Conservation (phyloP, 179 eudicot species). For the Beta macrorhiza region DNA sequence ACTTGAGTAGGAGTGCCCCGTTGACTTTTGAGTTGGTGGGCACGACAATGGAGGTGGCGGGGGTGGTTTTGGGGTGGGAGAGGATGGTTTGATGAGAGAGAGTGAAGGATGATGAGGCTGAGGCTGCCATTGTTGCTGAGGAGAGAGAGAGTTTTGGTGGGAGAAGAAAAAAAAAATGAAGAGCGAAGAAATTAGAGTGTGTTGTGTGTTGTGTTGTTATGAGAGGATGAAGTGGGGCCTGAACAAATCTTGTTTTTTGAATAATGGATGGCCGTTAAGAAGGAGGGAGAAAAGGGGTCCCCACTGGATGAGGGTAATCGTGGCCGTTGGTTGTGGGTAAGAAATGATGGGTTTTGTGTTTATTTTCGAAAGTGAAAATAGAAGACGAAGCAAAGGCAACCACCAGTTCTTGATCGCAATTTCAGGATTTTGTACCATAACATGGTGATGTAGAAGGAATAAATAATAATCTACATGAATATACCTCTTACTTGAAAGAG, state of each 20-base stretch:
- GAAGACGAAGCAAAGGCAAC: background rate
- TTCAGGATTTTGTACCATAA: background rate
- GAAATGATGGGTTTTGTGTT: constrained; percentile 34
- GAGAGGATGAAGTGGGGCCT: constrained; percentile 26
- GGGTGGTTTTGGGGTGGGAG: constrained; percentile 23
- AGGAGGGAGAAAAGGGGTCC: background rate
- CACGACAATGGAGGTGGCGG: constrained; percentile 11
- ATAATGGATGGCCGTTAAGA: constrained; percentile 24
- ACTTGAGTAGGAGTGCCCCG: constrained; percentile 18
- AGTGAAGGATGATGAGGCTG: constrained; percentile 44
- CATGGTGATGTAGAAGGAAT: background rate
- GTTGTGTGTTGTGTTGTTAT: background rate
- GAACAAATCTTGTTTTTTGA: constrained; percentile 24
- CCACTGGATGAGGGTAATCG: constrained; percentile 33
- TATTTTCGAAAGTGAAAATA: background rate
- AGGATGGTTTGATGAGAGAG: constrained; percentile 43
- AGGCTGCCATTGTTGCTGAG: constrained; percentile 39
- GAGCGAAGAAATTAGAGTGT: constrained; percentile 1
- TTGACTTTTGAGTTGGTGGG: constrained; percentile 24
- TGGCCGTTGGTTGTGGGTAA: constrained; percentile 38
- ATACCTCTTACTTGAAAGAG: background rate
- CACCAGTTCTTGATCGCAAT: constrained; percentile 4
- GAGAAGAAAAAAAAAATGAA: no score
- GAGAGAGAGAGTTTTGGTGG: background rate
- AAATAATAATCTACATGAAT: background rate